Evolutionary conservation across 495 filamentous ascomycete species (phyloP).

Genomic region (Penicillium robsamsonii): DNA sequence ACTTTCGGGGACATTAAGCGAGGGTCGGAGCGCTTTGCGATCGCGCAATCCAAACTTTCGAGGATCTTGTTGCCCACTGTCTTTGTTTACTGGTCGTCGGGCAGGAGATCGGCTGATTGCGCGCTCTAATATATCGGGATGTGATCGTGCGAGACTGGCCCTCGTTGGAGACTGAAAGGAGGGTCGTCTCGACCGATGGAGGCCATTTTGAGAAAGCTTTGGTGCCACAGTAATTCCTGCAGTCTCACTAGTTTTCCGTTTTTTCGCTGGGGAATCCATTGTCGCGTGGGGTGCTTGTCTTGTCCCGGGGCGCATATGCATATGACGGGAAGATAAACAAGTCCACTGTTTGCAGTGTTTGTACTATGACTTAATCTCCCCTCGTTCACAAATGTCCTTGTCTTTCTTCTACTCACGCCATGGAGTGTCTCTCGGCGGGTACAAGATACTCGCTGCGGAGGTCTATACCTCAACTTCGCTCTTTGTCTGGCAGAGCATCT

Average conservation of each 20-base stretch:
- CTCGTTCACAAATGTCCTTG: not conserved
- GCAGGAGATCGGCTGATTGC: constrained; percentile 39
- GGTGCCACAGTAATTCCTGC: constrained; percentile 25
- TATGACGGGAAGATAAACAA: constrained; percentile 27
- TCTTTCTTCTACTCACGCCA: constrained; percentile 19
- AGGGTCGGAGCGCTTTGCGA: constrained; percentile 38
- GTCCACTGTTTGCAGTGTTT: constrained; percentile 42
- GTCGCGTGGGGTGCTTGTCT: constrained; percentile 13
- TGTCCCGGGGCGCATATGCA: constrained; percentile 7
- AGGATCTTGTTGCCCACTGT: constrained; percentile 22
- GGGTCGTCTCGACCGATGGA: constrained; percentile 37
- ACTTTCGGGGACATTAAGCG: constrained; percentile 39
- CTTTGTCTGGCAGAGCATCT: not conserved
- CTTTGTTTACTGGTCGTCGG: constrained; percentile 18
- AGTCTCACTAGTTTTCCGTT: constrained; percentile 57
- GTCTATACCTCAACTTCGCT: not conserved
- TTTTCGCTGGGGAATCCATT: constrained; percentile 56
- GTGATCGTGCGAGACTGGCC: constrained; percentile 60
- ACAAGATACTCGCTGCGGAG: constrained; percentile 21
- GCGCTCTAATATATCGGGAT: constrained; percentile 57
- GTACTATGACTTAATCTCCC: constrained; percentile 40
- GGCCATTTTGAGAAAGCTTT: constrained; percentile 22
- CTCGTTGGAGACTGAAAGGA: constrained; percentile 67
- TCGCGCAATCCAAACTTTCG: constrained; percentile 34
- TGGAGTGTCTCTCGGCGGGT: constrained; percentile 32